phyloP scores from a whole-genome alignment of 331 rosid genomes.

The Cydonia oblonga region DNA sequence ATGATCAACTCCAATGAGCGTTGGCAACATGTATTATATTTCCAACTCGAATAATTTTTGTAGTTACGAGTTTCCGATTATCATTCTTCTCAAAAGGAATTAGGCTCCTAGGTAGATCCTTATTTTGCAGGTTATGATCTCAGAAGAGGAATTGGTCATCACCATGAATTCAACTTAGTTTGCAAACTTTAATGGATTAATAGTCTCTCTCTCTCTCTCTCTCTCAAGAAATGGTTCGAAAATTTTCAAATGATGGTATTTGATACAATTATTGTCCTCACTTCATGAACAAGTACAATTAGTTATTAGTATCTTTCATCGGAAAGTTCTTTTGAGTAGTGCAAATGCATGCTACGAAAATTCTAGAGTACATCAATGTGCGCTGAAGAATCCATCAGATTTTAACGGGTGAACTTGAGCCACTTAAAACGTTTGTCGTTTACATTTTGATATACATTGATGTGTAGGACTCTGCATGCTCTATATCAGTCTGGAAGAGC shows the following conservation, averaged over 20 bases:
- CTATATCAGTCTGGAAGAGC: not conserved
- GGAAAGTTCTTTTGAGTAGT: not conserved
- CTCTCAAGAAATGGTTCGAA: not conserved
- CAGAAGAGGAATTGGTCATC: slow-evolving; percentile 1
- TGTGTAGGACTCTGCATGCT: not conserved
- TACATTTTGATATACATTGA: not conserved
- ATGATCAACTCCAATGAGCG: slow-evolving; percentile 23
- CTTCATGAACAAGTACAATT: not conserved
- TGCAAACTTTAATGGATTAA: not conserved
- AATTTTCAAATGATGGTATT: not conserved
- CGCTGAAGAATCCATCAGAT: too few species aligned
- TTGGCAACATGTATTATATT: slow-evolving; percentile 19
- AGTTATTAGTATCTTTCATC: not conserved
- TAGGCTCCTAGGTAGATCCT: slow-evolving; percentile 29
- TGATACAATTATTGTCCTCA: too few species aligned
- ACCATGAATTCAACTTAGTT: slow-evolving; percentile 14
- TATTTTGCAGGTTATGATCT: slow-evolving; percentile 18
- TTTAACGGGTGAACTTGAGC: not conserved
- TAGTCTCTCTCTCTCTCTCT: not conserved
- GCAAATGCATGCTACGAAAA: not conserved
- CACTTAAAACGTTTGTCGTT: not conserved
- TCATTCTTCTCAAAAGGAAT: slow-evolving; percentile 17
- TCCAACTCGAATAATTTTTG: slow-evolving; percentile 10
- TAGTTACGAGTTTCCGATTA: slow-evolving; percentile 12
- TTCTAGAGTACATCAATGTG: too few species aligned